phyloP scores from a whole-genome alignment of 805 yeast species.

The Metschnikowia arizonensis region DNA sequence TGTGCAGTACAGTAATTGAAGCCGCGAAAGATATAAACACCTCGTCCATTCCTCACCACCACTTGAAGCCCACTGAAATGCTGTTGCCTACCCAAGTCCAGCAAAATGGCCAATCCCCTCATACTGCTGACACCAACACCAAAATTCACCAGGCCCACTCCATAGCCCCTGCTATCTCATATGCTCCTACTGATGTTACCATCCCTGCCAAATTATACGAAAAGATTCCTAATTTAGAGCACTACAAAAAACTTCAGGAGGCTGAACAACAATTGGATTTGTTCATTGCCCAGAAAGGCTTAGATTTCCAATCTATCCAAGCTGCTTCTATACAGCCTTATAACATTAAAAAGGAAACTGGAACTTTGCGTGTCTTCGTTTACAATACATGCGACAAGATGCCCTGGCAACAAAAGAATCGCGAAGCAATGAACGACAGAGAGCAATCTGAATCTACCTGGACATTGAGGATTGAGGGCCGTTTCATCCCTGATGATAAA shows the following conservation, averaged over 20 bases:
- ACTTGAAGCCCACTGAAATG: conserved; percentile 3
- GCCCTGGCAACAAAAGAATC: conserved; percentile 61
- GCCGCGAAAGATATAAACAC: conserved; percentile 13
- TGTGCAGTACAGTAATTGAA: conserved; percentile 6
- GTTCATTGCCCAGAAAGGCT: conserved; percentile 72
- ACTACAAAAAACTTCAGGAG: conserved; percentile 65
- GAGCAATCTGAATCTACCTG: conserved; percentile 50
- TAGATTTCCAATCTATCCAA: conserved; percentile 73
- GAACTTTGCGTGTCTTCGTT: conserved; percentile 70
- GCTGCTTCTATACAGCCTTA: conserved; percentile 38
- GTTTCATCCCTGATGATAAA: conserved; percentile 45
- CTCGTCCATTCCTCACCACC: conserved; percentile 7
- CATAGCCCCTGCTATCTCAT: conserved; percentile 38
- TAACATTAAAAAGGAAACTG: conserved; percentile 43
- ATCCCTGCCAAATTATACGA: conserved; percentile 37
- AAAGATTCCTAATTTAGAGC: conserved; percentile 63
- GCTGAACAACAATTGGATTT: conserved; percentile 84
- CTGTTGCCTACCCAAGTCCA: conserved; percentile 20
- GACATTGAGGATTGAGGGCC: conserved; percentile 88
- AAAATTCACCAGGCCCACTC: conserved; percentile 23
- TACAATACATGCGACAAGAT: conserved; percentile 83
- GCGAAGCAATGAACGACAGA: conserved; percentile 15
- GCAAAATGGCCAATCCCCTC: conserved; percentile 14
- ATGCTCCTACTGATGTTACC: conserved; percentile 39
- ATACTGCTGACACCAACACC: conserved; percentile 27